Evolutionary conservation across 768 basidiomycete species (phyloP).

Genomic region (Stropharia rugosoannulata): DNA sequence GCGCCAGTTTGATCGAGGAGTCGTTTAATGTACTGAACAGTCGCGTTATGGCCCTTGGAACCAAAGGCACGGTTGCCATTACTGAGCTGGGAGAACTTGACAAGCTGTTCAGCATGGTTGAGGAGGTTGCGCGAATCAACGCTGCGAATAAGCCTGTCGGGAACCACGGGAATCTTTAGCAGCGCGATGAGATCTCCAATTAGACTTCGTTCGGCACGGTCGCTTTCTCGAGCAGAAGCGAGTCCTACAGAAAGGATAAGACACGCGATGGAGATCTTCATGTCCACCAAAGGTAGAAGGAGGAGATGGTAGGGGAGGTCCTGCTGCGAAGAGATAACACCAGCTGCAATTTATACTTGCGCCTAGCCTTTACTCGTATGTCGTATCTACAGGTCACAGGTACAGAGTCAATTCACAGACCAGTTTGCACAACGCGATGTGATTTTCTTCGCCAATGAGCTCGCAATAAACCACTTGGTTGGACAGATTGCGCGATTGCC

Average conservation of each 20-base stretch:
- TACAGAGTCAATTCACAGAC: no score
- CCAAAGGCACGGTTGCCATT: slow-evolving; percentile 28
- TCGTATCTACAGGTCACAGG: no score
- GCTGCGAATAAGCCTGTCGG: slow-evolving; percentile 4
- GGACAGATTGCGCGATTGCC: slow-evolving; percentile 4
- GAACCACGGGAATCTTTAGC: slow-evolving; percentile 12
- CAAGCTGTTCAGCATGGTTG: slow-evolving; percentile 26
- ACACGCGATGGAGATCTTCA: no score
- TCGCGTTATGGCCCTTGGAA: slow-evolving; percentile 28
- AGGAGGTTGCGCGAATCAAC: slow-evolving; percentile 18
- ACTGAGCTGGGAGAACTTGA: slow-evolving; percentile 24
- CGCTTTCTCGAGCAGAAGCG: slow-evolving; percentile 1
- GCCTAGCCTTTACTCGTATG: no score
- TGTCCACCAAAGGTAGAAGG: no score
- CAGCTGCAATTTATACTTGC: no score
- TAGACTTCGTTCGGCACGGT: background rate
- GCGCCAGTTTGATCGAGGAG: slow-evolving; percentile 24
- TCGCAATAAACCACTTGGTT: background rate
- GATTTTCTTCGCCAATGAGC: background rate
- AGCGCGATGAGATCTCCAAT: background rate
- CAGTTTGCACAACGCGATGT: background rate
- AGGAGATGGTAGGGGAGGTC: no score
- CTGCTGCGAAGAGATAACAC: no score
- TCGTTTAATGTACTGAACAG: slow-evolving; percentile 26
- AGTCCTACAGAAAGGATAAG: background rate